Percentiles rank a stretch among this genome's conserved stretches.
phyloP scores from a whole-genome alignment of 1,284 basidiomycete genomes.

The Filobasidium uniguttulatum region DNA sequence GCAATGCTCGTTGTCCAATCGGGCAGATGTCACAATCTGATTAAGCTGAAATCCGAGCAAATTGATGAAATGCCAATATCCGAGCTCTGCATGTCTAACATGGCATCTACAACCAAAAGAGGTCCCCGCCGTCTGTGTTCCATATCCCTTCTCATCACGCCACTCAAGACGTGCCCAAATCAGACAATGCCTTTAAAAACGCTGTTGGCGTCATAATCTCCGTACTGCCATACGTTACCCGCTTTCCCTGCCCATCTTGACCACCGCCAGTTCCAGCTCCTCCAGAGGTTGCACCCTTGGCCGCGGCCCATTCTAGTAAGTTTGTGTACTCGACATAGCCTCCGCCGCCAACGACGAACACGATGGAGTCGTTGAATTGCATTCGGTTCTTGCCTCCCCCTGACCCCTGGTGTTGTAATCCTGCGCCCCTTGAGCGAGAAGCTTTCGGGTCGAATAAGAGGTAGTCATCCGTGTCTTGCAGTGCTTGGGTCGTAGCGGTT shows the following conservation, averaged over 20 bases:
- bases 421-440: conserved; percentile 44
- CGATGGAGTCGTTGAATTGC: conserved; percentile 72
- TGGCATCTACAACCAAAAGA: no score
- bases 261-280: conserved; percentile 9
- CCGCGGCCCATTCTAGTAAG: conserved; percentile 68
- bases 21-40: no score
- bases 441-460: conserved; percentile 84
- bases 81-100: no score
- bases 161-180: no score
- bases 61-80: no score
- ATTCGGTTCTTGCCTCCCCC: conserved; percentile 40
- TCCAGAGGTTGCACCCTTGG: background rate
- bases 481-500: conserved; percentile 74
- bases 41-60: no score
- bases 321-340: conserved; percentile 97
- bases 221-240: conserved; percentile 87
- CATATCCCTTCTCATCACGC: no score
- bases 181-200: conserved; percentile 48
- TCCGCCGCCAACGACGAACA: conserved; percentile 93
- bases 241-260: conserved; percentile 44
- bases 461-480: conserved; percentile 94
- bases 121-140: no score
- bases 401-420: conserved; percentile 42
- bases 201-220: conserved; percentile 82
- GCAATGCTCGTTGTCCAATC: no score